These are phyloP conservation scores for Claviceps paspali DNA, from an alignment of 2,329 filamentous ascomycete genomes.

Conservation along the genomic window DNA sequence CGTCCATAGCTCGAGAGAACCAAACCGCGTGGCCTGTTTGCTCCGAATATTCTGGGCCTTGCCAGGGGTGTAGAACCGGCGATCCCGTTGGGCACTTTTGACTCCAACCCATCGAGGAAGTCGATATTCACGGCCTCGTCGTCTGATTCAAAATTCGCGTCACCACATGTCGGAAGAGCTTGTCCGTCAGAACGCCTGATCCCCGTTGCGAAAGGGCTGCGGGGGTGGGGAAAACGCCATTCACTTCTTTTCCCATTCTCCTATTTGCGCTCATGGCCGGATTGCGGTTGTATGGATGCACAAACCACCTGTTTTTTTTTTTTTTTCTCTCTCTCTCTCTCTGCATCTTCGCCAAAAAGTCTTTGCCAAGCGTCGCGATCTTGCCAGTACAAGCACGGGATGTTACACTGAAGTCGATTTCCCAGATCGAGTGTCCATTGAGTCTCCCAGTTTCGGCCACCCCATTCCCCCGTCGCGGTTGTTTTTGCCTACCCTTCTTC, in stretches of 20 bases:
- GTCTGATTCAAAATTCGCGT: not conserved
- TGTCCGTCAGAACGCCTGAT: not conserved
- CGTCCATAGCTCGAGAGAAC: not conserved
- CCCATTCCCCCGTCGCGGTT: not conserved
- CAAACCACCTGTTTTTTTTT: not conserved
- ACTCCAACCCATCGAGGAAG: not conserved
- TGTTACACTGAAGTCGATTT: not conserved
- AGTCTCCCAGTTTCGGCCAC: not conserved
- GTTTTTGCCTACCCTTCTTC: too few species aligned
- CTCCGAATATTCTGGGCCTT: slow-evolving; percentile 3
- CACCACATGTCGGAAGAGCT: slow-evolving; percentile 1
- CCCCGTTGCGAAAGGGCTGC: not conserved
- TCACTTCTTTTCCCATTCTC: too few species aligned
- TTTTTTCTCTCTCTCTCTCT: too few species aligned
- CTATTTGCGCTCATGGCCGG: too few species aligned
- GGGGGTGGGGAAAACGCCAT: too few species aligned
- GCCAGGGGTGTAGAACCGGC: not conserved
- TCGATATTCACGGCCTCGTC: not conserved
- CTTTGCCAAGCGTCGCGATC: slow-evolving; percentile 1
- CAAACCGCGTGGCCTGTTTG: slow-evolving; percentile 2
- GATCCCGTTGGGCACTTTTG: slow-evolving; percentile 2
- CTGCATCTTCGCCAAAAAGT: too few species aligned
- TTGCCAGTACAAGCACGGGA: not conserved
- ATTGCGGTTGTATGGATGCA: not conserved
- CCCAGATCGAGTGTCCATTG: not conserved